Evolutionary conservation across 148 eudicot species (phyloP).

Genomic region (Chenopodium suecicum): DNA sequence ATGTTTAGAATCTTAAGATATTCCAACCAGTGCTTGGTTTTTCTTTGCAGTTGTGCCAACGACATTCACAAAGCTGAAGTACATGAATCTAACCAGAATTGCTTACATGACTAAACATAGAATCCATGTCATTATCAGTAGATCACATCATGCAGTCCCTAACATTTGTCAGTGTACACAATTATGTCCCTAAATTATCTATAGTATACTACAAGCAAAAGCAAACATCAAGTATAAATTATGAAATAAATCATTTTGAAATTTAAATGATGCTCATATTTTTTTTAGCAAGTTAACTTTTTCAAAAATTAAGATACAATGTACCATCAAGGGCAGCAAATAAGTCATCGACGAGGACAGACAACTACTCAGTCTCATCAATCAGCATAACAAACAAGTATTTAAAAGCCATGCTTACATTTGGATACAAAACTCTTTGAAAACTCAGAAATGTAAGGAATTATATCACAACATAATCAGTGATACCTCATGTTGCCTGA

Average conservation of each 20-base stretch:
- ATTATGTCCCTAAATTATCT: not conserved
- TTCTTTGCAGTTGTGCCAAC: not conserved
- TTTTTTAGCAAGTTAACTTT: not conserved
- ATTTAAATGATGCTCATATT: not conserved
- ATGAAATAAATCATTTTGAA: not conserved
- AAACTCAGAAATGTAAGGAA: not conserved
- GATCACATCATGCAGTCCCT: not conserved
- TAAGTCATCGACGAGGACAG: not conserved
- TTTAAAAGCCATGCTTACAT: not conserved
- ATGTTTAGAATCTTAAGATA: not conserved
- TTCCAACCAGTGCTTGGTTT: not conserved
- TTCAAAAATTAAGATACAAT: not conserved
- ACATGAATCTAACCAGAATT: conserved; percentile 1
- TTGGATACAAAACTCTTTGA: conserved; percentile 4
- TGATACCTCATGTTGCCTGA: conserved; percentile 81
- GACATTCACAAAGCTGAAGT: not conserved
- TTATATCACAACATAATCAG: not conserved
- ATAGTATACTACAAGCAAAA: not conserved
- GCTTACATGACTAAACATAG: not conserved
- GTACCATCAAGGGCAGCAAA: not conserved
- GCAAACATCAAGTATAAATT: not conserved
- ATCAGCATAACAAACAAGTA: conserved; percentile 1
- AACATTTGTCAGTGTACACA: not conserved
- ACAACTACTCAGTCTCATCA: not conserved
- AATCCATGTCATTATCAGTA: not conserved